Evolutionary conservation across 139 green algal species (phyloP).

Genomic region (Chlorella sp.): DNA sequence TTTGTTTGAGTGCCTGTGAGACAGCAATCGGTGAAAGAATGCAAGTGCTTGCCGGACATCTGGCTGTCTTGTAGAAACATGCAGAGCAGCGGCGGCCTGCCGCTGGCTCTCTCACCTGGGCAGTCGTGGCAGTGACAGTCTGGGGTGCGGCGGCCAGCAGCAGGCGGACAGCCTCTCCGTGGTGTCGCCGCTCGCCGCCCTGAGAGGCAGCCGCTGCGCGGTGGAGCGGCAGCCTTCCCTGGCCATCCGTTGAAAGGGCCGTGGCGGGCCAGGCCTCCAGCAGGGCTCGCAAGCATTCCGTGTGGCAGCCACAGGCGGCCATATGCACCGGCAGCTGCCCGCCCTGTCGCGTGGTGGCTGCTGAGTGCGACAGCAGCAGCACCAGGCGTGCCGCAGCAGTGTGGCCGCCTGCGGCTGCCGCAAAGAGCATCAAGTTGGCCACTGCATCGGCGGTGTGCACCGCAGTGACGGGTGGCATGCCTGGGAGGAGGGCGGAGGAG

Average conservation of each 20-base stretch:
- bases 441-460: no score
- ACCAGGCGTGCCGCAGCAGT: background rate
- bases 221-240: background rate
- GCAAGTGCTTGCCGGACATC: no score
- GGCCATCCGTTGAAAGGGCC: background rate
- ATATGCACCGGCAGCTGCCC: background rate
- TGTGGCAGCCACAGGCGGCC: background rate
- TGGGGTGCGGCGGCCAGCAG: background rate
- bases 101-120: no score
- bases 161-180: background rate
- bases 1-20: no score
- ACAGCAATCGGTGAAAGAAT: no score
- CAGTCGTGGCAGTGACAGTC: background rate
- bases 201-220: background rate
- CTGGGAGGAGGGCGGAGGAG: no score
- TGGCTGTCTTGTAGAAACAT: no score
- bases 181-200: background rate
- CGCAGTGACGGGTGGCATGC: no score
- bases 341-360: background rate
- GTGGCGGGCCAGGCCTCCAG: background rate
- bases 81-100: no score
- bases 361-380: background rate
- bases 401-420: background rate
- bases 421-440: background rate
- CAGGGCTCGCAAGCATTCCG: background rate